A percentile compares a stretch with the other conserved stretches of the same genome.
phyloP scores from a whole-genome alignment of 2,329 filamentous ascomycete species.

The Xylaria sp. region DNA sequence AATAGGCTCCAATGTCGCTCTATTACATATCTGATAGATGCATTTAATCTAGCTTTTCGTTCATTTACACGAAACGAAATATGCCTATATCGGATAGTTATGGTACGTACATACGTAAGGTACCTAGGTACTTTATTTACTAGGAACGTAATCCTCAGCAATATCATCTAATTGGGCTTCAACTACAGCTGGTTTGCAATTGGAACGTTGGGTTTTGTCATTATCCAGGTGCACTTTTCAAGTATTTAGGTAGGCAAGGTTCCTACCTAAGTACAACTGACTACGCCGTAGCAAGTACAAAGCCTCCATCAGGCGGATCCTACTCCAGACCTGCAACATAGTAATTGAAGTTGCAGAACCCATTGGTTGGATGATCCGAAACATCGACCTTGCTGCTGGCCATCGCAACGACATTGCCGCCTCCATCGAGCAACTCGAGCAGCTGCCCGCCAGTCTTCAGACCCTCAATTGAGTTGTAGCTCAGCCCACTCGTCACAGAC shows the following conservation, averaged over 20 bases:
- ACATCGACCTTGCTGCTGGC: constrained; percentile 43
- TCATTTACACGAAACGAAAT: too few relatives aligned
- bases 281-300: not conserved
- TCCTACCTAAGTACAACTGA: not conserved
- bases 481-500: constrained; percentile 40
- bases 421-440: constrained; percentile 45
- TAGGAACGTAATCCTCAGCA: too few relatives aligned
- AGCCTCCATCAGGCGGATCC: not conserved
- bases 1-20: not conserved
- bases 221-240: too few relatives aligned
- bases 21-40: not conserved
- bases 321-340: constrained; percentile 46
- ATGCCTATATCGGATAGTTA: too few relatives aligned
- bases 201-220: too few relatives aligned
- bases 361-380: constrained; percentile 40
- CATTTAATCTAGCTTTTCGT: not conserved
- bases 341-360: constrained; percentile 50
- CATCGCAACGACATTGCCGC: constrained; percentile 41
- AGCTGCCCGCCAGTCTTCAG: constrained; percentile 46
- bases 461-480: constrained; percentile 44
- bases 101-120: too few relatives aligned
- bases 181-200: too few relatives aligned
- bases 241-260: not conserved
- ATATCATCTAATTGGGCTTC: too few relatives aligned
- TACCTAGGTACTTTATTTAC: too few relatives aligned